Percentiles rank a stretch among this genome's conserved stretches.
Evolutionary conservation across 2,329 filamentous ascomycete species (phyloP).

Genomic region (Colletotrichum coccodes): DNA sequence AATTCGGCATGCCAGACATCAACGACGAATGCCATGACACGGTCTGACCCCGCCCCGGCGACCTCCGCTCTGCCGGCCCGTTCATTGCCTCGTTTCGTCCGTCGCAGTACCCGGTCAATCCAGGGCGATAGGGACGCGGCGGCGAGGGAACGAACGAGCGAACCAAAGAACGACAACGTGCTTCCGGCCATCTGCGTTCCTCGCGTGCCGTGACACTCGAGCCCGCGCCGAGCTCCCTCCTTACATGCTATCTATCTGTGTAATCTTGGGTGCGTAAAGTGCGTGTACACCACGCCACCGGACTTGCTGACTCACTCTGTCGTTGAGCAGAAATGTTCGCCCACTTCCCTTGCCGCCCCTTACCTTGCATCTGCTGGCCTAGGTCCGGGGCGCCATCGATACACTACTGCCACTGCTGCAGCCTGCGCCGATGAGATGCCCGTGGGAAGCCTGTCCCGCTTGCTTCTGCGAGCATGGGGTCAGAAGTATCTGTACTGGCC

Average conservation of each 20-base stretch:
- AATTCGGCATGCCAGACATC: not conserved
- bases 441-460: slow-evolving; percentile 3
- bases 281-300: not conserved
- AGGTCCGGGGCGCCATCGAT: not conserved
- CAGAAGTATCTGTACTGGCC: not conserved
- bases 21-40: not conserved
- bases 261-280: not conserved
- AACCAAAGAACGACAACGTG: not conserved
- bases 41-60: no score
- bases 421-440: slow-evolving; percentile 1
- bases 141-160: not conserved
- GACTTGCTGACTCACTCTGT: not conserved
- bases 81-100: not conserved
- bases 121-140: not conserved
- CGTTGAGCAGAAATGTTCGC: not conserved
- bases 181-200: not conserved
- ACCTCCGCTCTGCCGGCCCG: not conserved
- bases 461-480: not conserved
- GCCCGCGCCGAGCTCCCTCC: not conserved
- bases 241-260: not conserved
- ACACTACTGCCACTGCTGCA: not conserved
- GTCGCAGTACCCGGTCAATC: not conserved
- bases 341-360: slow-evolving; percentile 17
- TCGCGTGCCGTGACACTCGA: not conserved
- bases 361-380: not conserved